A percentile compares a stretch with the other conserved stretches of the same genome.
Evolutionary conservation across 192 early-diverging fungal species (phyloP).

Genomic region (Coemansia sp.): DNA sequence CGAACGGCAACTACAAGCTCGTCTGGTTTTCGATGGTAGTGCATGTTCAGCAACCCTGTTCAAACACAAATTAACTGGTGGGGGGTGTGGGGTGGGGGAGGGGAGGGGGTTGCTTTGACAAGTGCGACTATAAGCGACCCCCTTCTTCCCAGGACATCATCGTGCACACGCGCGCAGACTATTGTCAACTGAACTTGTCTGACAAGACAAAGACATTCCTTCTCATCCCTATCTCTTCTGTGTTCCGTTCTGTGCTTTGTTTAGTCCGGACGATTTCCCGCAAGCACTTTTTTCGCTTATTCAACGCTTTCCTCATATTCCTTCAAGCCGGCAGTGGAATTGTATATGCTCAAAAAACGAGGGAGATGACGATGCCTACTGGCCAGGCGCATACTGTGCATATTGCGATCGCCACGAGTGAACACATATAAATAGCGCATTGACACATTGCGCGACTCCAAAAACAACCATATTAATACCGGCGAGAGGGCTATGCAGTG

Average conservation of each 20-base stretch:
- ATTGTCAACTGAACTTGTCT: not conserved
- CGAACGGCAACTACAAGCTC: too few relatives aligned
- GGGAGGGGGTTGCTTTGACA: not conserved
- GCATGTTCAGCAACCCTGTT: too few relatives aligned
- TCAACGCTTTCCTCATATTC: not conserved
- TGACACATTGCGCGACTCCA: not conserved
- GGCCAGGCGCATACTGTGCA: slow-evolving; percentile 3
- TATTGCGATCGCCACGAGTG: not conserved
- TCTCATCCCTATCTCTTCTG: not conserved
- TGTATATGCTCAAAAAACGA: not conserved
- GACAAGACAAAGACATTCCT: not conserved
- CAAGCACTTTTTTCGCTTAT: not conserved
- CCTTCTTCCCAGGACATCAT: not conserved
- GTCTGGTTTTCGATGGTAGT: too few relatives aligned
- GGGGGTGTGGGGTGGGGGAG: not conserved
- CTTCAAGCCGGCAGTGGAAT: not conserved
- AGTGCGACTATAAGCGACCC: not conserved
- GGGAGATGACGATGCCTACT: not conserved
- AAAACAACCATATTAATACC: not conserved
- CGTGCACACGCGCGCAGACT: not conserved
- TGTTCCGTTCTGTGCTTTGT: not conserved
- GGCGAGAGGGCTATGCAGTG: not conserved
- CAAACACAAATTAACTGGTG: not conserved
- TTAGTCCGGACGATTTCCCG: not conserved
- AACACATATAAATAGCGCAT: not conserved